Evolutionary conservation across 2,329 filamentous ascomycete genomes (phyloP).

Genomic region (Cercospora zeina): DNA sequence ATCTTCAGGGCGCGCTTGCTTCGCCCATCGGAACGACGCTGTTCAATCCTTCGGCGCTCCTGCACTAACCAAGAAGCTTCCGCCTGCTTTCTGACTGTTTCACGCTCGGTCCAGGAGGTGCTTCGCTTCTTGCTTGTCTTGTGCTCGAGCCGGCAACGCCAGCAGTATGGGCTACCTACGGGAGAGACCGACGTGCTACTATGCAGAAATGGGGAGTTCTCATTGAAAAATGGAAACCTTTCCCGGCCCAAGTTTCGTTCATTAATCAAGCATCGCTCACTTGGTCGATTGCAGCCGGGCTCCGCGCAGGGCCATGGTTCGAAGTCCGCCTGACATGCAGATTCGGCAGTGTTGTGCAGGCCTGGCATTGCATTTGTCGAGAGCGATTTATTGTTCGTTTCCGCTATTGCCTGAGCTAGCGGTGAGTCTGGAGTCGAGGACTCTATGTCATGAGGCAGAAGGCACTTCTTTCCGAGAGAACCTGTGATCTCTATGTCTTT

Average conservation of each 20-base stretch:
- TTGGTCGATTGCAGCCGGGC: not conserved
- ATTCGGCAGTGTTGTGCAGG: not conserved
- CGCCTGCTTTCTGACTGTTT: not conserved
- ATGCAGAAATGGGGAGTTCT: not conserved
- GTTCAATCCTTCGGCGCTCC: not conserved
- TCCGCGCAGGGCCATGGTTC: conserved; percentile 11
- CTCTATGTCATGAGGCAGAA: not conserved
- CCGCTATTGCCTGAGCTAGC: not conserved
- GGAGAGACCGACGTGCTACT: not conserved
- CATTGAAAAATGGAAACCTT: not conserved
- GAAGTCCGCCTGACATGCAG: conserved; percentile 7
- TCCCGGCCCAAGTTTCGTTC: conserved; percentile 1
- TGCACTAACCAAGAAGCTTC: not conserved
- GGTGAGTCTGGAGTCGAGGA: not conserved
- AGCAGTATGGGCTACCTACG: not conserved
- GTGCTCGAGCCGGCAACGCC: not conserved
- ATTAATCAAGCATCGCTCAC: not conserved
- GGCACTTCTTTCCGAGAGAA: not conserved
- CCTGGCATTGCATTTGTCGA: not conserved
- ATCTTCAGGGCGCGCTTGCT: not conserved
- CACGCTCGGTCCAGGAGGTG: not conserved
- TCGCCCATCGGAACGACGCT: not conserved
- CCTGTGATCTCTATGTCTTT: not conserved
- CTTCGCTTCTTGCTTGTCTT: not conserved
- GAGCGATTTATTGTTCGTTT: not conserved